A percentile compares a stretch with the other conserved stretches of the same genome.
Conservation (phyloP, 1,139 yeast species). For the Nadsonia commutata region DNA sequence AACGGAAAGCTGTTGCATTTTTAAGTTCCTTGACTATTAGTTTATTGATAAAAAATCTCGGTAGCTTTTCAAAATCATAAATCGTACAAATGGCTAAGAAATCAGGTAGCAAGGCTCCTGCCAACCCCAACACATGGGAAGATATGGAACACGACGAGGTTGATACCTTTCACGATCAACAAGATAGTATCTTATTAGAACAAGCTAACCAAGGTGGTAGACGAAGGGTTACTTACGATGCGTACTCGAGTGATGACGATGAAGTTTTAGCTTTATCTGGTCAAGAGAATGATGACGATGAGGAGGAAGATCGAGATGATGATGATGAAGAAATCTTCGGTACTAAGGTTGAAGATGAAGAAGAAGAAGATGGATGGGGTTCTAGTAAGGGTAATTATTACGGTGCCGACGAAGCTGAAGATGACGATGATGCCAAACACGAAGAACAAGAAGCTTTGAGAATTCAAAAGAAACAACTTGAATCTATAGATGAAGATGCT, state of each 20-base stretch:
- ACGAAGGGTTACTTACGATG: slow-evolving; percentile 16
- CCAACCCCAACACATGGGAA: slow-evolving; percentile 7
- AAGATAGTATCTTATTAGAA: slow-evolving; percentile 45
- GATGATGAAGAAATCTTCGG: slow-evolving; percentile 15
- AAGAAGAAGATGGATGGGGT: slow-evolving; percentile 67
- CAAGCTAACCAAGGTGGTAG: slow-evolving; percentile 39
- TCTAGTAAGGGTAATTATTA: slow-evolving; percentile 54
- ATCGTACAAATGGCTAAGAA: neutral
- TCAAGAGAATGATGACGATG: slow-evolving; percentile 15
- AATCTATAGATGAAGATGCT: slow-evolving; percentile 69
- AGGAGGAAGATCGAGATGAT: slow-evolving; percentile 18
- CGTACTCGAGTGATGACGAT: slow-evolving; percentile 35
- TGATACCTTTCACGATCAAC: slow-evolving; percentile 43
- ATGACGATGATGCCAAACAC: slow-evolving; percentile 61
- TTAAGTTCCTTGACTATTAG: too few relatives aligned
- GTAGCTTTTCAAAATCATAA: too few relatives aligned
- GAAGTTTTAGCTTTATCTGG: slow-evolving; percentile 31
- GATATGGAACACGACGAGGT: slow-evolving; percentile 44
- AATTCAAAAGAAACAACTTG: slow-evolving; percentile 72
- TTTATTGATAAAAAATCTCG: too few relatives aligned
- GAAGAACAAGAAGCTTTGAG: slow-evolving; percentile 82
- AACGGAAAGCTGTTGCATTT: too few relatives aligned
- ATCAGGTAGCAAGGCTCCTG: neutral
- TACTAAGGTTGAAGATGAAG: slow-evolving; percentile 23
- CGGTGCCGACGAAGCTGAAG: slow-evolving; percentile 63